Base-by-base conservation (phyloP, 2,329 filamentous ascomycete genomes). In the Hymenoscyphus fructigenus region DNA sequence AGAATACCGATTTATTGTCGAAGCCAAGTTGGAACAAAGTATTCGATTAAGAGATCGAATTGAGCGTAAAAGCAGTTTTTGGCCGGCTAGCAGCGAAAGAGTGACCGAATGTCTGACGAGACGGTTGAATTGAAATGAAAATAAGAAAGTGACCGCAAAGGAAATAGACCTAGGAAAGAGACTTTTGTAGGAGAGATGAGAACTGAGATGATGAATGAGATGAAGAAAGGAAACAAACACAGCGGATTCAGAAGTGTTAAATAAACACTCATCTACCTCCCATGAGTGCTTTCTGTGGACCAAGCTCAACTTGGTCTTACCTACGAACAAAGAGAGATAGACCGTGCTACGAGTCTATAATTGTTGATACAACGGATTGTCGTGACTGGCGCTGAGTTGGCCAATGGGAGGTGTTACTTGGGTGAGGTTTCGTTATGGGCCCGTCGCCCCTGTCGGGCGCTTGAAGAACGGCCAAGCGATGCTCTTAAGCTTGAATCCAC, bases 301-400 rank as follows among this genome's bases (percentile, higher is more conserved):
- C 36, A 36, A 55, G 20, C 67, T 47, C n/a, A 50, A 9, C n/a
- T 12, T 23, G 20, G 44, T 50, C 44, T 26, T 26, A 50, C 44
- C 44, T 23, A 64, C n/a, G 63, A 67, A 55, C 57, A 66, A 67
- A 66, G 44, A 65, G 61, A 61, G 15, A 17, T 36, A 61, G 59
- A 38, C 47, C 29, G 50, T 50, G 41, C 41, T 44, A 62, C 69
- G 69, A 72, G 67, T 75, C 72, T 75, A 75, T 71, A 70, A 71
- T 73, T 71, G 63, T 69, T 74, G 74, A 74, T 71, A 75, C 74
- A 71, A 59, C 59, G 57, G 65, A 61, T 47, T 68, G 73, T 75
- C 28, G 65, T 72, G 68, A 66, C 69, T 73, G 62, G 60, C 74
- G 74, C 74, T 75, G 71, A 56, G 59, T 36, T 67, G 68, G 64